Evolutionary conservation across 2,329 filamentous ascomycete species (phyloP), one percentile per base, ranked within the genome.

Genomic region (Penicillium sp.): DNA sequence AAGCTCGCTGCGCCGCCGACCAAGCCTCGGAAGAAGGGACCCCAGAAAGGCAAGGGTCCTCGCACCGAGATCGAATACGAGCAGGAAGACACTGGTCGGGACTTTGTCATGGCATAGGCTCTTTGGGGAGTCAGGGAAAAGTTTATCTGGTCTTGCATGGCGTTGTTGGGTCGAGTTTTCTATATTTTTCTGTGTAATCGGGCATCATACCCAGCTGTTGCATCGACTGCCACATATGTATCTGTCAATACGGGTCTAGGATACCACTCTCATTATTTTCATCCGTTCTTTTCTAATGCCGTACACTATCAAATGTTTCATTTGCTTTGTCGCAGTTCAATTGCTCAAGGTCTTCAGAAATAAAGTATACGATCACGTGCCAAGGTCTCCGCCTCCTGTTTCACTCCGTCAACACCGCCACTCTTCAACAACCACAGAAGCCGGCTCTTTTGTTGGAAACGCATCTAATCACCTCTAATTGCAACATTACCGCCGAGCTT

Each of bases 21-120:
- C 13, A 81, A 81, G 64, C 75, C 79, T 18, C 76, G 77, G 62
- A 84, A 83, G 75, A 83, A 83, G 72, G 71, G 76, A 71, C 82
- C 33, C 9, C 8, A 18, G 18, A 37, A 37, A 8, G 33, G 33
- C 33, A 83, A 83, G 72, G 71, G 76, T 72, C 82, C 75, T 70
- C 83, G 61, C 71, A 83, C 78, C 78, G 83, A 89, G 73, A 89
- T 89, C 69, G 87, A 92, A 72, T 87, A 88, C 67, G 87, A 90
- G 71, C 81, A 86, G 50, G 86, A 89, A 70, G 77, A 77, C 47
- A 81, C 81, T 61, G 77, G 75, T 40, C 74, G 75, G 57, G 76
- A 79, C 60, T 71, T 72, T 49, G 52, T 77, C 52, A 60, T 72
- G 59, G 72, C 71, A 39, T 75, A 62, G 62, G 45, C 32, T 44